phyloP scores from a whole-genome alignment of 164 flowering plant genomes.

The Echeveria elegans region DNA sequence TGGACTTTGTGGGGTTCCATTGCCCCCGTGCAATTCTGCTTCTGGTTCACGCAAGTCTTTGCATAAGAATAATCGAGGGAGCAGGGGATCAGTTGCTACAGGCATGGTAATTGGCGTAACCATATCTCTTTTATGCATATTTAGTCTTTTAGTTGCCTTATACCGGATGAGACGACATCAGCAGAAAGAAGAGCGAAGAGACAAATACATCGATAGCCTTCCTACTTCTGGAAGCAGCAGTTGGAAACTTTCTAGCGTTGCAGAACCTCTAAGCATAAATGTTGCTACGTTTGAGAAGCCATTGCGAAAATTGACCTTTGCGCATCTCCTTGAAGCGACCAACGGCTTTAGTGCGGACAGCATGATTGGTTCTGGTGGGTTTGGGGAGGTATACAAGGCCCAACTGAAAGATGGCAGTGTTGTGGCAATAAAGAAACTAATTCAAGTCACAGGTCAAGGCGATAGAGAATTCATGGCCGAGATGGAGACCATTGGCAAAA shows the following conservation, averaged over 20 bases:
- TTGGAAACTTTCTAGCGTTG: constrained; percentile 74
- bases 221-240: constrained; percentile 69
- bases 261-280: constrained; percentile 84
- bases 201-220: constrained; percentile 66
- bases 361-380: constrained; percentile 78
- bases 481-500: constrained; percentile 84
- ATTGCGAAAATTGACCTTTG: constrained; percentile 72
- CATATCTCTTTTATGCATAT: constrained; percentile 33
- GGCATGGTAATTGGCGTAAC: constrained; percentile 50
- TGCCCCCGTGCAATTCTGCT: constrained; percentile 46
- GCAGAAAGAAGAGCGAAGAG: constrained; percentile 33
- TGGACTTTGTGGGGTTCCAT: constrained; percentile 77
- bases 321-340: constrained; percentile 79
- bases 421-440: constrained; percentile 86
- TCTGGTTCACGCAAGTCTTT: constrained; percentile 10
- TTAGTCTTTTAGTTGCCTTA: constrained; percentile 36
- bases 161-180: constrained; percentile 32
- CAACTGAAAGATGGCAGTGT: constrained; percentile 60
- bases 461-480: constrained; percentile 82
- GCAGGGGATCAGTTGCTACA: constrained; percentile 29
- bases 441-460: constrained; percentile 69
- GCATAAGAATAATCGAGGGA: constrained; percentile 9
- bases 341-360: constrained; percentile 77
- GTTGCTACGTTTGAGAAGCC: constrained; percentile 91
- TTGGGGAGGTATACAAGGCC: constrained; percentile 90